Evolutionary conservation across 305 asterid species (phyloP), one percentile per base, ranked within the genome.

Genomic region (Ajuga reptans): DNA sequence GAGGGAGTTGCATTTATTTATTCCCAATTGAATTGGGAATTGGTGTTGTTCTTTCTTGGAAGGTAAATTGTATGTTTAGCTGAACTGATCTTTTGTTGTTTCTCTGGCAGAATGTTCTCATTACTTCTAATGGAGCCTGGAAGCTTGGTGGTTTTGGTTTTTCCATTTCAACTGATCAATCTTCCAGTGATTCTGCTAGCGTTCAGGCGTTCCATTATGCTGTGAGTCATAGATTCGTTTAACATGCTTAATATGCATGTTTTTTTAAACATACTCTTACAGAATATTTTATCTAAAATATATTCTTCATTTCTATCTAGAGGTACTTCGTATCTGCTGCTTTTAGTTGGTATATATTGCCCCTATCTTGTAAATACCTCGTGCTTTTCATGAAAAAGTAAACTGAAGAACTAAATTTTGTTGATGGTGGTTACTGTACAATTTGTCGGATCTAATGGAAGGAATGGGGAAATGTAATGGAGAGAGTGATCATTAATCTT

Each of bases 41-140:
- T 46, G 50, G 11, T 21, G 34, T 6, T 45, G 15, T 36, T 37
- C 9, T 72, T 9, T 72, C 43, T 16, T 71, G 60, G 61, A 65
- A 50, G 59, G 58, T 45, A 29, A 43, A 43, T 42, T 29, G 27
- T 72, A 69, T 62, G 62, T 37, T 27, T 66, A 58, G 64, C 74
- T 73, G 31, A 72, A 57, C 51, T 51, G 45, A 39, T 52, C 71
- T 76, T 64, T 58, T 46, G 15, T 72, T 61, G 34, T 73, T 45
- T 27, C 33, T 45, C 39, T 77, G 76, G 79, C 90, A 93, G 99
- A 67, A 89, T 76, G 76, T 93, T 72, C 89, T 93, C 68, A 87
- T 93, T 75, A 93, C 97, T 53, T 85, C 95, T 61, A 93, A 84
- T 85, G 99, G 99, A 72, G 99, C 99, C 78, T 93, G 99, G 99